Evolutionary conservation across 1,284 basidiomycete species (phyloP), one percentile per base, ranked within the genome.

Genomic region (Ustilago nuda): DNA sequence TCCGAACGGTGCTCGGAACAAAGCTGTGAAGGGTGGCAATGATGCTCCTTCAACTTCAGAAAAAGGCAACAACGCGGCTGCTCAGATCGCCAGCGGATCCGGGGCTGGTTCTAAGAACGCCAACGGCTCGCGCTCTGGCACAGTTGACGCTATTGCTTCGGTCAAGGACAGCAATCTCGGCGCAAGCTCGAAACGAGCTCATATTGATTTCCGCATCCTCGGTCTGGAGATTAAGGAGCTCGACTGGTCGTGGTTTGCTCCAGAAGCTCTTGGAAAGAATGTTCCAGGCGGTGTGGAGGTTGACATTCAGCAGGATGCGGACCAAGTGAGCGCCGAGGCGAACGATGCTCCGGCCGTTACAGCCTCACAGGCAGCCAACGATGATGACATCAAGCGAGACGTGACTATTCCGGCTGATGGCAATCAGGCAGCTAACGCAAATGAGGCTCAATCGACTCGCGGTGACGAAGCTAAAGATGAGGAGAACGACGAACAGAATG

Each of bases 181-280:
- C 11, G 43, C 55, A 13, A 39, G 65, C 54, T 53, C 51, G n/a
- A 72, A 72, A 43, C 55, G 61, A 45, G 61, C 55, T 17, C 81
- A 70, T 48, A 74, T 73, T 43, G 81, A 82, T 41, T 82, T 81
- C 43, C 70, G 75, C 23, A 80, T 82, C 56, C 54, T 60, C 2
- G 66, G 66, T 23, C 33, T 82, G 2, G 73, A 80, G 61, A 81
- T 82, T 60, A 68, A 75, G 17, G 68, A 66, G 41, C 66, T 82
- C 17, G 63, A 66, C 15, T 82, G 81, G 81, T 62, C 61, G n/a
- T 82, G 81, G 79, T 63, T 41, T 13, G 59, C 58, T 13, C 19
- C 55, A 35, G 48, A 58, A 30, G 63, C 63, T 8, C 39, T 64
- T 8, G 41, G 54, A 15, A 58, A 61, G 19, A 54, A 36, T 36